These are phyloP conservation scores for Lathyrus sativus DNA, from an alignment of 306 rosid genomes.

Conservation along the genomic window DNA sequence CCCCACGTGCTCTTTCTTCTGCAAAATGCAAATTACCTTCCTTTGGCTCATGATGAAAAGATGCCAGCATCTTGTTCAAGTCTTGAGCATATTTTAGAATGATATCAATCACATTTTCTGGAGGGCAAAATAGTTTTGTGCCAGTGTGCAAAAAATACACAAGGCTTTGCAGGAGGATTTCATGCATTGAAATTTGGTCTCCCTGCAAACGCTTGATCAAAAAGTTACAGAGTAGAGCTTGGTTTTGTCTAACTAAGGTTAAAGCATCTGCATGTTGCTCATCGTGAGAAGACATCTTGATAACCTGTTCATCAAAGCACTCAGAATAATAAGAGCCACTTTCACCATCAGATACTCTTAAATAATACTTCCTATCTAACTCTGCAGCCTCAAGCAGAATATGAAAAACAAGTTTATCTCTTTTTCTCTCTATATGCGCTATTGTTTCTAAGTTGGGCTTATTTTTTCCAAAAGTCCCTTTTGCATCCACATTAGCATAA, in stretches of 20 bases:
- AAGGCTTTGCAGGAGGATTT: conserved; percentile 89
- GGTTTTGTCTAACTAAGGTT: conserved; percentile 91
- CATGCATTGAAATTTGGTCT: conserved; percentile 78
- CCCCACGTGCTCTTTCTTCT: conserved; percentile 63
- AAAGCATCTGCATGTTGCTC: conserved; percentile 73
- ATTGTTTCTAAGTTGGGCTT: conserved; percentile 59
- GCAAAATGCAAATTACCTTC: conserved; percentile 54
- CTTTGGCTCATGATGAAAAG: conserved; percentile 61
- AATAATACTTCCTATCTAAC: conserved; percentile 68
- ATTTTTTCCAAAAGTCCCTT: conserved; percentile 51
- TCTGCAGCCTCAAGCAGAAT: conserved; percentile 89
- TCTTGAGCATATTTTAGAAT: conserved; percentile 77
- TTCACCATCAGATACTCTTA: conserved; percentile 51
- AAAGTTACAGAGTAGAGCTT: conserved; percentile 75
- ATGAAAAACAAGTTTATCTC: conserved; percentile 79
- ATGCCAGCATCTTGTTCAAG: conserved; percentile 63
- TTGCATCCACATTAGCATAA: conserved; percentile 45
- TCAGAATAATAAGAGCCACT: conserved; percentile 46
- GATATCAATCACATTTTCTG: conserved; percentile 76
- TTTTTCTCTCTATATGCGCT: conserved; percentile 68
- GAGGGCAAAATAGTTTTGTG: conserved; percentile 70
- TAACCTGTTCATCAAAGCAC: conserved; percentile 65
- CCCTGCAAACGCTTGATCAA: conserved; percentile 60
- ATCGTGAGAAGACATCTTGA: conserved; percentile 64
- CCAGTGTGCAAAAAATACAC: conserved; percentile 77